phyloP scores from a whole-genome alignment of 148 eudicot species.

The Vaccinium myrtillus region DNA sequence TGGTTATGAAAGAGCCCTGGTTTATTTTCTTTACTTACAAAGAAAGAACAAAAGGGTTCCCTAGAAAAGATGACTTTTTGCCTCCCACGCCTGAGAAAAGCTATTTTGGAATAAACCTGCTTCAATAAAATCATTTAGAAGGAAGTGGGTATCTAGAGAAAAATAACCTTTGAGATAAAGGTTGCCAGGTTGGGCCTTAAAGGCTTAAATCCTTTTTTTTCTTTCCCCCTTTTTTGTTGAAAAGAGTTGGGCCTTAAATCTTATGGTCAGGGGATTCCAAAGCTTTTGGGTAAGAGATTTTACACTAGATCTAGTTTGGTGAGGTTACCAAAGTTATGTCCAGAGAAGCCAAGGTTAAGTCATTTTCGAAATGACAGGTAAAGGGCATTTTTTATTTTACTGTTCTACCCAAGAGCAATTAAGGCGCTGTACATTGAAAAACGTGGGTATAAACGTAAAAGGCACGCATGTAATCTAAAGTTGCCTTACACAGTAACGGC shows the following conservation, averaged over 20 bases:
- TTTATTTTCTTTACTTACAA: neutral
- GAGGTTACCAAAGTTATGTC: constrained; percentile 19
- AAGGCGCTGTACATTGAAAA: neutral
- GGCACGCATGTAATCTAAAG: constrained; percentile 1
- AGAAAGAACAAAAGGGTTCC: constrained; percentile 23
- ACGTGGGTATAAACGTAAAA: constrained; percentile 3
- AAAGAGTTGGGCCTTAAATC: constrained; percentile 3
- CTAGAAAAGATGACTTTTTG: constrained; percentile 28
- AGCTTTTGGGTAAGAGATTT: neutral
- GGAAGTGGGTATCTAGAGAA: neutral
- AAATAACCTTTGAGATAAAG: neutral
- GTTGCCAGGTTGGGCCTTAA: neutral
- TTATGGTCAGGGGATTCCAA: constrained; percentile 18
- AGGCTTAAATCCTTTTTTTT: constrained; percentile 17
- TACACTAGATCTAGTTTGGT: constrained; percentile 8
- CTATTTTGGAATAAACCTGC: constrained; percentile 19
- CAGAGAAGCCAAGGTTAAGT: constrained; percentile 24
- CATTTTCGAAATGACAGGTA: constrained; percentile 23
- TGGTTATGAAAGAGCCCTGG: constrained; percentile 9
- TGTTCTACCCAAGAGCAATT: constrained; percentile 1
- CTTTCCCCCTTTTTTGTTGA: no score
- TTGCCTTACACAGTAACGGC: constrained; percentile 96
- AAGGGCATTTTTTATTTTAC: constrained; percentile 4
- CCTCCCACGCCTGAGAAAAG: constrained; percentile 32
- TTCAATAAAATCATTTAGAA: neutral